Evolutionary conservation across 2,329 filamentous ascomycete genomes (phyloP).

Genomic region (Colletotrichum echinochloae): DNA sequence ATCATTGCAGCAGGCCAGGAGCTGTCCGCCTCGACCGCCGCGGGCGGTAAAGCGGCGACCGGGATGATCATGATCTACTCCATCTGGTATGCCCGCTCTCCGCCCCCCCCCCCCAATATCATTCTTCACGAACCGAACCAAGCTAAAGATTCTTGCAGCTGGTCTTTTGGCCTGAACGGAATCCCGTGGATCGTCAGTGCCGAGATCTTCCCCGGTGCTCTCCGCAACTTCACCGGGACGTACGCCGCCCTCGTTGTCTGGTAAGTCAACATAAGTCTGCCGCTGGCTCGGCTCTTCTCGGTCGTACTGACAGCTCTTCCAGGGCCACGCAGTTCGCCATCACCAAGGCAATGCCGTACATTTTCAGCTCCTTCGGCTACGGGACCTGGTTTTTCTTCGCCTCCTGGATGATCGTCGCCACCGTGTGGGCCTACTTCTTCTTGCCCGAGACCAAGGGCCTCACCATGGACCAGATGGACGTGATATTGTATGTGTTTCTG

Average conservation of each 20-base stretch:
- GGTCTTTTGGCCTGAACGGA: constrained; percentile 58
- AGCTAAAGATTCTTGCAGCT: constrained; percentile 44
- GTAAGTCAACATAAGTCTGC: neutral
- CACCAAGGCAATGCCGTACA: constrained; percentile 58
- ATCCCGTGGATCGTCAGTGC: constrained; percentile 60
- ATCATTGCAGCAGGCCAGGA: constrained; percentile 57
- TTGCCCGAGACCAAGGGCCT: constrained; percentile 67
- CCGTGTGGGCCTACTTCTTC: constrained; percentile 62
- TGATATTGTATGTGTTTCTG: constrained; percentile 31
- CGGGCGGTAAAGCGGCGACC: constrained; percentile 64
- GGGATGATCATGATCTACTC: constrained; percentile 67
- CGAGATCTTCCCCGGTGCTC: constrained; percentile 59
- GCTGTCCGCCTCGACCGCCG: constrained; percentile 55
- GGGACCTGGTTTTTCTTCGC: constrained; percentile 70
- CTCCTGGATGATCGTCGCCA: constrained; percentile 60
- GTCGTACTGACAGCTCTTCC: constrained; percentile 43
- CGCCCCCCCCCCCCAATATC: neutral
- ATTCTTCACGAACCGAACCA: neutral
- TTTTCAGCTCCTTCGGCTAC: constrained; percentile 57
- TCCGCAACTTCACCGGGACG: constrained; percentile 56
- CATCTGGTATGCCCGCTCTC: constrained; percentile 63
- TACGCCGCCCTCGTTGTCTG: constrained; percentile 49
- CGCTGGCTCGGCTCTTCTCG: neutral
- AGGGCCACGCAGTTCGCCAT: constrained; percentile 57
- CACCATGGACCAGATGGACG: constrained; percentile 65